These are phyloP conservation scores for Funneliformis mosseae DNA, from an alignment of 192 early-diverging fungal genomes.

Conservation along the genomic window DNA sequence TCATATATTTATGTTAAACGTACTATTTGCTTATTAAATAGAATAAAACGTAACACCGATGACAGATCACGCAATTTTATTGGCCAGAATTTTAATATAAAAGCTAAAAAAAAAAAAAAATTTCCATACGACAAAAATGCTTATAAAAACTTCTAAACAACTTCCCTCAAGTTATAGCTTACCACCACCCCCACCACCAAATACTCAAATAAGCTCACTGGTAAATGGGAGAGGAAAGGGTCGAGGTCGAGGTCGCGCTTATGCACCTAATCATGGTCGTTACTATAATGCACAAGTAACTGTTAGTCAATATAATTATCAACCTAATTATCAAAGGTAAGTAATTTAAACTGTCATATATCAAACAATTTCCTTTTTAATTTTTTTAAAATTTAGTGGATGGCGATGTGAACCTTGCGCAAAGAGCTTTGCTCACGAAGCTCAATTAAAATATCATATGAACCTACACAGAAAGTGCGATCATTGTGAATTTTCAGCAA, in stretches of 20 bases:
- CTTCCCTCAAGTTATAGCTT: slow-evolving; percentile 2
- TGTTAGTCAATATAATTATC: too few species aligned
- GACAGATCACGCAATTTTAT: too few species aligned
- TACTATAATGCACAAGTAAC: not conserved
- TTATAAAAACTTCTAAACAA: too few species aligned
- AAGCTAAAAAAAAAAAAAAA: too few species aligned
- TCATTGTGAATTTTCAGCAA: not conserved
- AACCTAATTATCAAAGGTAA: not conserved
- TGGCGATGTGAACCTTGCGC: not conserved
- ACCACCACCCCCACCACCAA: not conserved
- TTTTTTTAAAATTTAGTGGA: not conserved
- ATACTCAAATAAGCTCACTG: too few species aligned
- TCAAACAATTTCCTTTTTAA: not conserved
- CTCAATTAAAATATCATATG: not conserved
- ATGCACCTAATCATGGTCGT: not conserved
- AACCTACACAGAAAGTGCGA: not conserved
- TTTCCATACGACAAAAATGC: too few species aligned
- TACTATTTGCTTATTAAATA: too few species aligned
- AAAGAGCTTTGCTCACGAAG: not conserved
- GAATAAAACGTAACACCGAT: too few species aligned
- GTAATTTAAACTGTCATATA: too few species aligned
- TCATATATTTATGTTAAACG: too few species aligned
- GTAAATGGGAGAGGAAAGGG: not conserved
- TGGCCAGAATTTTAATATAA: too few species aligned
- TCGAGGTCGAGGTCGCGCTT: not conserved